phyloP scores from a whole-genome alignment of 257 asterid species.

The Solanum etuberosum region DNA sequence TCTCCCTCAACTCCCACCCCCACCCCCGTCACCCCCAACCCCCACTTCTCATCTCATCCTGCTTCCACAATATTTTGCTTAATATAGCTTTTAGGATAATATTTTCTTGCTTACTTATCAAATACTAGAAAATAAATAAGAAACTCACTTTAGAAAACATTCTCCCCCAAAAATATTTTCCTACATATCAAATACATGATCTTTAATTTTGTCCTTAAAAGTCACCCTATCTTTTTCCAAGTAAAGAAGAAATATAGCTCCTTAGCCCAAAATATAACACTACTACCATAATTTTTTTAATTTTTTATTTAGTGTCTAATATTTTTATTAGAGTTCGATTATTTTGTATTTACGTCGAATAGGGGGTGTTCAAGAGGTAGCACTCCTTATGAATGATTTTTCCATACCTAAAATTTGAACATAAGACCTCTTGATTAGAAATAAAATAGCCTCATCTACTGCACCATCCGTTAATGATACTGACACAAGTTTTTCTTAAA shows the following conservation, averaged over 20 bases:
- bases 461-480: too few relatives aligned
- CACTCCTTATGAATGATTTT: too few relatives aligned
- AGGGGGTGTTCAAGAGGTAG: too few relatives aligned
- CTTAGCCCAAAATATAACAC: background rate
- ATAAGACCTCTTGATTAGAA: fast-evolving
- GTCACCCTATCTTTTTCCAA: background rate
- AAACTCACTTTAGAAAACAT: background rate
- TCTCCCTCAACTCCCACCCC: background rate
- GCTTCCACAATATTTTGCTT: background rate
- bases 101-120: background rate
- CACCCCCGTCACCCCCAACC: too few relatives aligned
- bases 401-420: too few relatives aligned
- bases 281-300: too few relatives aligned
- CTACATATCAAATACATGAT: too few relatives aligned
- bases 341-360: too few relatives aligned
- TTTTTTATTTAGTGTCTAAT: background rate
- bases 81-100: background rate
- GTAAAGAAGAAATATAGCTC: background rate
- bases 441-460: too few relatives aligned
- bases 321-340: too few relatives aligned
- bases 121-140: too few relatives aligned
- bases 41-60: background rate
- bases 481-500: background rate
- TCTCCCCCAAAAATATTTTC: too few relatives aligned
- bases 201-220: background rate